Evolutionary conservation across 2,329 filamentous ascomycete species (phyloP), one percentile per base, ranked within the genome.

Genomic region (Xylaria sp.): DNA sequence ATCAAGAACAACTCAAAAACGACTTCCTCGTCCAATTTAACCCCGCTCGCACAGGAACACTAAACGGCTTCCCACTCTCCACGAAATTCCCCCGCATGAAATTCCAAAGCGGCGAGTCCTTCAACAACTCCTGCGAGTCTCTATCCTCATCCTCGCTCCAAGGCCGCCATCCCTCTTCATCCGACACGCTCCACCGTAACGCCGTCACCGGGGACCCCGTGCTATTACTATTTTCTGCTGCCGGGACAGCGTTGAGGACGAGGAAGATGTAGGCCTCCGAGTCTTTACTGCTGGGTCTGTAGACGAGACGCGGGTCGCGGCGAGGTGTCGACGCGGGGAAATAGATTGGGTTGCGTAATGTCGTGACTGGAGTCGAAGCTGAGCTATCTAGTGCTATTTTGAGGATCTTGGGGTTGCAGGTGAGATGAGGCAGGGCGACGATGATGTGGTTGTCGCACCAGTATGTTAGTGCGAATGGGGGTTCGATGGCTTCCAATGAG

Each of bases 31-130:
- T 70, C 68, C 68, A 70, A 25, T 70, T 64, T 43, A 70, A 25
- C 2, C 64, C 61, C 9, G 33, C 46, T 23, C 68, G 54, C 15
- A 70, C 65, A 36, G 64, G 64, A 6, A 70, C 68, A 31, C 60
- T 70, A 28, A 70, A 70, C 43, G 68, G 51, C 43, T 64, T 71
- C 49, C 62, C 65, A 4, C 63, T 71, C 51, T 66, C 58, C 25
- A 54, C 64, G 33, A 66, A 72, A n/a, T 20, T 65, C 10, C 68
- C 68, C 0, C 68, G 60, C 68, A 70, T 61, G 28, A 64, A 33
- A 9, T 41, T 61, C 55, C 68, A 57, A 13, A 64, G 23, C 10
- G 58, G 28, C 15, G 57, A 59, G 1, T 57, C 56, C 2, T 31
- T 57, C 60, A 7, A 49, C 46, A 62, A 1, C n/a, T 64, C 51